phyloP scores from a whole-genome alignment of 257 asterid genomes.

The Solanum chiquidenum region DNA sequence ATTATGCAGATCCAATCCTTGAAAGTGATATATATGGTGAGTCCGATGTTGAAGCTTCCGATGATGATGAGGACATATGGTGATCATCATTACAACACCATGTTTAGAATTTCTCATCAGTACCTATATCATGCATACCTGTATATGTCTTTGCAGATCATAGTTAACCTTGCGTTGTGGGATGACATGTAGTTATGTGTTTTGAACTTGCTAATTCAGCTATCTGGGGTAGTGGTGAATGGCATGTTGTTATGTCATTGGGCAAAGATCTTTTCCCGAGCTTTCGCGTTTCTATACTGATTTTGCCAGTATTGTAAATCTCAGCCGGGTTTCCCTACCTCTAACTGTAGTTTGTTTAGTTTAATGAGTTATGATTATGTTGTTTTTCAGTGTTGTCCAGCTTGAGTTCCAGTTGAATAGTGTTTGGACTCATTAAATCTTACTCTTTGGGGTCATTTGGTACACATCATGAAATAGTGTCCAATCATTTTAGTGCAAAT shows the following conservation, averaged over 20 bases:
- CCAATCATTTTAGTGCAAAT: too few relatives aligned
- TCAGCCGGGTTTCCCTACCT: not conserved
- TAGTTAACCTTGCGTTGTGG: not conserved
- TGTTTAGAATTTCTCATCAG: not conserved
- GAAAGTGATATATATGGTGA: conserved; percentile 18
- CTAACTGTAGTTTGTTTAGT: not conserved
- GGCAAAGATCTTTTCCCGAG: not conserved
- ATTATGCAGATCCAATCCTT: conserved; percentile 8
- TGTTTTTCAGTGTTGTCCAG: not conserved
- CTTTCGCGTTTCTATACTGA: not conserved
- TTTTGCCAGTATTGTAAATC: not conserved
- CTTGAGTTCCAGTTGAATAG: not conserved
- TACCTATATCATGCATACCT: not conserved
- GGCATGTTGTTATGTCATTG: not conserved
- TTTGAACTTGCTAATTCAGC: not conserved
- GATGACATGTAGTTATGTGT: not conserved
- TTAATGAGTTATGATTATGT: not conserved
- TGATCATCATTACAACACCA: not conserved
- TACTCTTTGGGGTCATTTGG: not conserved
- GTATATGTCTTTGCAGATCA: not conserved
- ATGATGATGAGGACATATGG: conserved; percentile 11
- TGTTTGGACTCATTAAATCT: not conserved
- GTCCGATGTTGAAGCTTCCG: not conserved
- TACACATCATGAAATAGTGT: not conserved
- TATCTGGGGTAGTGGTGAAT: not conserved